Base-by-base conservation (phyloP, 768 basidiomycete species). In the Krasilnikovozyma curviuscula region DNA sequence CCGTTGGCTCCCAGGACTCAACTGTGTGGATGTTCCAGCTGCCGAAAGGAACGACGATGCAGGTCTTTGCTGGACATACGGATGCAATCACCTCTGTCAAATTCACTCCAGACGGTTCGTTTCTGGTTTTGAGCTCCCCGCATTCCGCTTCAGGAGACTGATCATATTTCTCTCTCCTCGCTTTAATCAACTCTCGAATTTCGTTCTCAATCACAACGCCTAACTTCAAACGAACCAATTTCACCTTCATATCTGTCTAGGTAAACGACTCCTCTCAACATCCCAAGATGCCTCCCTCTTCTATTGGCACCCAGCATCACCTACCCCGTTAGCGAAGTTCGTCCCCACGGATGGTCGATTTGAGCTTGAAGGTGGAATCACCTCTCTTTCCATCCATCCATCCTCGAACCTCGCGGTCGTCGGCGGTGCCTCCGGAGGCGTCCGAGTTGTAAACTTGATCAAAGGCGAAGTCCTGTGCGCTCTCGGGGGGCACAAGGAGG, bases 1-100 rank as follows among this genome's bases (percentile, higher is more conserved):
- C 95, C 5, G 86, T 83, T 1, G 93, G 93, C 34, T 81, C 83
- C 7, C 84, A 91, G 56, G 91, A 97, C 64, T 74, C 79, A 7
- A 91, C 83, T 0, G 76, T 86, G 23, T 98, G 93, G 93, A 68
- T 98, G 55, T 98, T 88, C 88, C 85, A 95, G 69, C 67, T 98
- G 25, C 93, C 93, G 2, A 82, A 81, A 6, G 93, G 93, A 35
- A 81, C 76, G 55, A 89, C 79, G 44, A 89, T 98, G 81, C 82
- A 88, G 60, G 89, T 97, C 7, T 84, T 97, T 57, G 81, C 83
- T 2, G 85, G 85, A 0, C 93, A 98, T 65, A 77, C 76, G 0
- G 75, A 79, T 5, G 66, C 86, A 5, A 78, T 86, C 4, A 79
- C 83, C 40, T 80, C 81, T 51, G 89, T 91, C 39, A 73, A 78